Percentiles rank a stretch among this genome's conserved stretches.
Evolutionary conservation across 768 basidiomycete species (phyloP).

Genomic region (Gloeostereum incarnatum): DNA sequence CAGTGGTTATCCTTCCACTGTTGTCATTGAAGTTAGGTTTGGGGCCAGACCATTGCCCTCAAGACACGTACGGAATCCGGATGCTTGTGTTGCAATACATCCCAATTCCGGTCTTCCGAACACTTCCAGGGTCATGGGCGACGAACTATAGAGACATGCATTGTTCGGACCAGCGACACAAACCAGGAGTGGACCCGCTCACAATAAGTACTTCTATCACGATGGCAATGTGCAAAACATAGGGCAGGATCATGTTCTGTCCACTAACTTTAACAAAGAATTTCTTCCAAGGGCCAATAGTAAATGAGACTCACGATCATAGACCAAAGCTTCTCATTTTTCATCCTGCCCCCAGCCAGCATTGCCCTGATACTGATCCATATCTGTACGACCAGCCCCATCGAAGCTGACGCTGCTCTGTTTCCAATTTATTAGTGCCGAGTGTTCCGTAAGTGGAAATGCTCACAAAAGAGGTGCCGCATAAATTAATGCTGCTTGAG

Average conservation of each 20-base stretch:
- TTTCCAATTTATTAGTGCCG: no score
- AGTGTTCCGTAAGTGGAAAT: no score
- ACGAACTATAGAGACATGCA: neutral
- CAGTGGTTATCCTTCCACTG: constrained; percentile 4
- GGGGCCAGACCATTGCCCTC: neutral
- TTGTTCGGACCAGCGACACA: neutral
- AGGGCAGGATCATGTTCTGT: constrained; percentile 2
- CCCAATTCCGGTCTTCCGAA: constrained; percentile 1
- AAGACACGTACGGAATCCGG: constrained; percentile 3
- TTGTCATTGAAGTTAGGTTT: neutral
- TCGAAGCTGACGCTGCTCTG: constrained; percentile 1
- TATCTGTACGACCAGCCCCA: constrained; percentile 5
- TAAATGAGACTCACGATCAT: neutral
- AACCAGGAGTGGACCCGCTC: neutral
- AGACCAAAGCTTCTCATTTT: constrained; percentile 1
- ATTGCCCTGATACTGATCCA: constrained; percentile 4
- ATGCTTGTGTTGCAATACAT: constrained; percentile 6
- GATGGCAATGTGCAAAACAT: neutral
- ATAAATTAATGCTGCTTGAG: constrained; percentile 23
- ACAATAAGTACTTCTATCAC: constrained; percentile 1
- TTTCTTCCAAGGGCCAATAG: neutral
- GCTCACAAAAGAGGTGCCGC: constrained; percentile 24
- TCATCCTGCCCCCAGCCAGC: neutral
- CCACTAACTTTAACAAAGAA: neutral
- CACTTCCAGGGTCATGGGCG: neutral